Conservation (phyloP, 1,284 basidiomycete species). For the Cutaneotrichosporon arboriforme region DNA sequence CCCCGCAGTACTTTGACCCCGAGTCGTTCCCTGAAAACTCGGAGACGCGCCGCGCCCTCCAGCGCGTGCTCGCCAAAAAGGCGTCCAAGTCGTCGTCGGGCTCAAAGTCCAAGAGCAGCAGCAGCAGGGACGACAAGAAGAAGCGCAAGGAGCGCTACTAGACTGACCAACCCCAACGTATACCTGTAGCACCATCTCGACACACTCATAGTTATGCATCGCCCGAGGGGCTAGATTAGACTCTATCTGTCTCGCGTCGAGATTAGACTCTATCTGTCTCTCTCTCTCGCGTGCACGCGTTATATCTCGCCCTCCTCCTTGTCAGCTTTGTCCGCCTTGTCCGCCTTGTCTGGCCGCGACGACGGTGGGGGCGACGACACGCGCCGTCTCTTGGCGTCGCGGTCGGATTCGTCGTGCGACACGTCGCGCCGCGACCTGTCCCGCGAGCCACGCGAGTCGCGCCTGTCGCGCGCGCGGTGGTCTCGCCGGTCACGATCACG, state of each 20-base stretch:
- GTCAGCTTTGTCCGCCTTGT: too few relatives aligned
- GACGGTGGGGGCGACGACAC: conserved; percentile 8
- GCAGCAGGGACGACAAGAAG: conserved; percentile 22
- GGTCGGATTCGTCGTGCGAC: conserved; percentile 14
- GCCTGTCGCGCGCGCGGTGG: conserved; percentile 5
- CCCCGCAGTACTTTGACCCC: conserved; percentile 62
- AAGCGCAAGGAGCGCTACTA: conserved; percentile 30
- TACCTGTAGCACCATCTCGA: conserved; percentile 1
- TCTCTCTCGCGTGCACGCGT: neutral
- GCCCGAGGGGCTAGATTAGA: conserved; percentile 6
- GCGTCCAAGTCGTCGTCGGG: conserved; percentile 18
- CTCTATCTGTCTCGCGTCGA: neutral
- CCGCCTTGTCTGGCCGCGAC: conserved; percentile 9
- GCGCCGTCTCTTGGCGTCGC: conserved; percentile 21
- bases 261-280: neutral
- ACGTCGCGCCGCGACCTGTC: conserved; percentile 8
- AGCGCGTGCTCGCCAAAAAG: conserved; percentile 33
- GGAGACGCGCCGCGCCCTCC: conserved; percentile 38
- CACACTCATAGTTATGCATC: conserved; percentile 13
- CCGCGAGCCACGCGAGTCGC: conserved; percentile 20
- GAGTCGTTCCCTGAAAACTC: conserved; percentile 39
- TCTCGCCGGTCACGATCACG: conserved; percentile 15
- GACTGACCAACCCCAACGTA: neutral
- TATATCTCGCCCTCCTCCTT: conserved; percentile 22
- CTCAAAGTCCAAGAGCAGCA: neutral